A percentile compares a stretch with the other conserved stretches of the same genome.
phyloP scores from a whole-genome alignment of 2,329 filamentous ascomycete species.

The Trichoderma koningiopsis region DNA sequence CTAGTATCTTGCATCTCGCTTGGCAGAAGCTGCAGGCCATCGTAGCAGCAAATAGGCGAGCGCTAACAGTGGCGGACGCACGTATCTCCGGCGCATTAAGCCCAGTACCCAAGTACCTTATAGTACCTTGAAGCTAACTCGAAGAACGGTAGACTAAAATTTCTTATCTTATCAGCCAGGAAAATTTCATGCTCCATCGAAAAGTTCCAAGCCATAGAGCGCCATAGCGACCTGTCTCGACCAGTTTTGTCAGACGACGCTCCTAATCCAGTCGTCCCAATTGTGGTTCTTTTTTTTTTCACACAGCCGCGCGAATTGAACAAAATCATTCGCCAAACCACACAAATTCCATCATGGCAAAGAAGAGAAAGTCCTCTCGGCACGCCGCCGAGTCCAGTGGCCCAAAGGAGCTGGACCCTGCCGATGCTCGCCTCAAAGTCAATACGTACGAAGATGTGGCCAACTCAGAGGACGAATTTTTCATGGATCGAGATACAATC shows the following conservation, averaged over 20 bases:
- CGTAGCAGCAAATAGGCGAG: not conserved
- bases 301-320: not conserved
- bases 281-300: no score
- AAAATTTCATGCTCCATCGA: slow-evolving; percentile 27
- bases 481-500: slow-evolving; percentile 82
- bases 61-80: slow-evolving; percentile 17
- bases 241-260: not conserved
- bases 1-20: not conserved
- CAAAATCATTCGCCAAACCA: not conserved
- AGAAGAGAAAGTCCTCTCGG: slow-evolving; percentile 70
- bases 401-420: slow-evolving; percentile 56
- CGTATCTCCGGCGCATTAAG: slow-evolving; percentile 17
- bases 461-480: slow-evolving; percentile 93
- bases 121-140: not conserved
- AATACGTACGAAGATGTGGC: slow-evolving; percentile 80
- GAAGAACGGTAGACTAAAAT: not conserved
- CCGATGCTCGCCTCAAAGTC: slow-evolving; percentile 64
- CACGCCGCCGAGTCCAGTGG: slow-evolving; percentile 49
- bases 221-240: not conserved
- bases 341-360: slow-evolving; percentile 51
- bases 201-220: slow-evolving; percentile 19
- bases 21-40: not conserved
- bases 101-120: not conserved
- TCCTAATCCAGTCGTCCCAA: not conserved
- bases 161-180: slow-evolving; percentile 31